These are phyloP conservation scores for Plasmodium relictum DNA, from an alignment of 169 alveolate genomes.

Conservation along the genomic window DNA sequence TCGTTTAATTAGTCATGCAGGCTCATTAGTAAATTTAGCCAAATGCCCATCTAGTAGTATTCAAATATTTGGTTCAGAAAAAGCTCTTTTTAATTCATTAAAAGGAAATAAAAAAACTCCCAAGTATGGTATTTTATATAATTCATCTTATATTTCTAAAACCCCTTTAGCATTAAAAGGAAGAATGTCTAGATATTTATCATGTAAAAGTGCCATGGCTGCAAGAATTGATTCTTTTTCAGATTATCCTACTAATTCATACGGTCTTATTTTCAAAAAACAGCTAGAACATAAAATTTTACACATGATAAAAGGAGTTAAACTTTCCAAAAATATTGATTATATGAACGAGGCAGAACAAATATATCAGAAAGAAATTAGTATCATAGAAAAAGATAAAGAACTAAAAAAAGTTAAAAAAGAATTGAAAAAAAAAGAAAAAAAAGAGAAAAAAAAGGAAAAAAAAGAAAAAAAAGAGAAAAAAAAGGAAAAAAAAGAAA, in stretches of 20 bases:
- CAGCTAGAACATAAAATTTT: constrained; percentile 96
- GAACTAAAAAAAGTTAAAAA: constrained; percentile 77
- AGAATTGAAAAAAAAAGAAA: constrained; percentile 77
- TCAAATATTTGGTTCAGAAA: constrained; percentile 97
- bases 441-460: constrained; percentile 54
- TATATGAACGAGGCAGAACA: constrained; percentile 91
- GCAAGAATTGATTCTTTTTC: constrained; percentile 97
- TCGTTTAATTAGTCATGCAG: constrained; percentile 98
- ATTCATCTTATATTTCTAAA: constrained; percentile 96
- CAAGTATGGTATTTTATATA: constrained; percentile 98
- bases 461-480: constrained; percentile 38
- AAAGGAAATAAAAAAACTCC: constrained; percentile 98
- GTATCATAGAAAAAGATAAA: constrained; percentile 74
- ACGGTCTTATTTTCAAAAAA: constrained; percentile 94
- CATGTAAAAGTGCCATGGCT: constrained; percentile 98
- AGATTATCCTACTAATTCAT: constrained; percentile 86
- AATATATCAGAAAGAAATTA: constrained; percentile 83
- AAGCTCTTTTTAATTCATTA: constrained; percentile 98
- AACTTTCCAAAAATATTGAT: constrained; percentile 89
- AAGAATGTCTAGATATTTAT: constrained; percentile 96
- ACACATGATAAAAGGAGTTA: constrained; percentile 90
- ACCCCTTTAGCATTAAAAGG: constrained; percentile 97
- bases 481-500: background rate
- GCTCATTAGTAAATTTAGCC: constrained; percentile 95
- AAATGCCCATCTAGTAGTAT: constrained; percentile 98